phyloP scores from a whole-genome alignment of 108 stramenopile genomes.

The Discostella pseudostelligera region DNA sequence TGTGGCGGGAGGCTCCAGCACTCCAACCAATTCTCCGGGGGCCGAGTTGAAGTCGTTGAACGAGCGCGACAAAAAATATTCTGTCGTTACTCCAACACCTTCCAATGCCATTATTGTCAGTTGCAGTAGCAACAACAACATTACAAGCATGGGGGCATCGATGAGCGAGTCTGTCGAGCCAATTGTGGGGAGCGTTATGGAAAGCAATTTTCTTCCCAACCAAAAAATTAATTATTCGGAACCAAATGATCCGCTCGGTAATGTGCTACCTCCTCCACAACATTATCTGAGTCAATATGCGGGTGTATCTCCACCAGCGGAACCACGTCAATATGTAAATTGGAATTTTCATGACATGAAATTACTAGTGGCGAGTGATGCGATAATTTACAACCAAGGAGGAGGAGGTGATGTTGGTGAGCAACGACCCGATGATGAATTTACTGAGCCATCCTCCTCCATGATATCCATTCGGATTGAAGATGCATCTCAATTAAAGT shows the following conservation, averaged over 20 bases:
- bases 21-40: background rate
- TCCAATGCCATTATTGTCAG: slow-evolving; percentile 5
- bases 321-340: slow-evolving; percentile 60
- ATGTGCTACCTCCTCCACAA: slow-evolving; percentile 41
- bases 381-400: slow-evolving; percentile 42
- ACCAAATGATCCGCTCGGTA: slow-evolving; percentile 21
- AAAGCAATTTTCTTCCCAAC: background rate
- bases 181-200: background rate
- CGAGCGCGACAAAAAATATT: background rate
- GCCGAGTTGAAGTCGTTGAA: background rate
- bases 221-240: background rate
- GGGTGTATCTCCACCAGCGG: slow-evolving; percentile 35
- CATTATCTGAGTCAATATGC: slow-evolving; percentile 30
- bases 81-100: background rate
- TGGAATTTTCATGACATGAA: slow-evolving; percentile 83
- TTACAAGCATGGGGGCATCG: background rate
- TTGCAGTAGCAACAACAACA: background rate
- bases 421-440: background rate
- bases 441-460: slow-evolving; percentile 3
- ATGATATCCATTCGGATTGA: slow-evolving; percentile 58
- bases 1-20: too few relatives aligned
- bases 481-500: slow-evolving; percentile 49
- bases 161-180: background rate
- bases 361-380: slow-evolving; percentile 75
- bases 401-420: background rate